These are phyloP conservation scores for Microcos paniculata DNA, from an alignment of 345 rosid species.

Conservation along the genomic window DNA sequence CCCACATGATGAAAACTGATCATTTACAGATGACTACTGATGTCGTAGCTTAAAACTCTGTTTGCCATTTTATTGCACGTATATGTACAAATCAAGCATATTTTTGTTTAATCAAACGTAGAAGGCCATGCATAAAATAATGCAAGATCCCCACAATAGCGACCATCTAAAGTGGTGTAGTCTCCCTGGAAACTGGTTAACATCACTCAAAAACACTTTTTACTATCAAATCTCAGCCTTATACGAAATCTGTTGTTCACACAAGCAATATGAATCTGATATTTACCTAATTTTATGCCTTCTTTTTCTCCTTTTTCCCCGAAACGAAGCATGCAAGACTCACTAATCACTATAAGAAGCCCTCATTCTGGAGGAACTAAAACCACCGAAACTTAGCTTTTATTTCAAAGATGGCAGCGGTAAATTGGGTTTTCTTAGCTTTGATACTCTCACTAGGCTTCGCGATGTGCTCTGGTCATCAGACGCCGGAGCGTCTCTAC, in stretches of 20 bases:
- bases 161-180: too few species aligned
- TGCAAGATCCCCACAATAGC: too few species aligned
- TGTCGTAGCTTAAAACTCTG: too few species aligned
- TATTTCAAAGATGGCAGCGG: not conserved
- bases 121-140: too few species aligned
- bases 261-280: not conserved
- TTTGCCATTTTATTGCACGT: too few species aligned
- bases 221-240: too few species aligned
- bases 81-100: too few species aligned
- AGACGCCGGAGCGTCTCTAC: not conserved
- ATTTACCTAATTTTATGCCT: not conserved
- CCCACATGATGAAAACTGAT: too few species aligned
- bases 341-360: not conserved
- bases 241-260: not conserved
- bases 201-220: too few species aligned
- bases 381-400: not conserved
- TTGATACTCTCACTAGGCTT: not conserved
- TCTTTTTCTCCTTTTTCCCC: not conserved
- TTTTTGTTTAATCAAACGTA: too few species aligned
- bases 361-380: not conserved
- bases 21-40: too few species aligned
- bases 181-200: too few species aligned
- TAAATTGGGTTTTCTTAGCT: not conserved
- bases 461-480: not conserved
- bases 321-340: not conserved